Base-by-base conservation (phyloP, 306 rosid species). In the Astragalus membranaceus region DNA sequence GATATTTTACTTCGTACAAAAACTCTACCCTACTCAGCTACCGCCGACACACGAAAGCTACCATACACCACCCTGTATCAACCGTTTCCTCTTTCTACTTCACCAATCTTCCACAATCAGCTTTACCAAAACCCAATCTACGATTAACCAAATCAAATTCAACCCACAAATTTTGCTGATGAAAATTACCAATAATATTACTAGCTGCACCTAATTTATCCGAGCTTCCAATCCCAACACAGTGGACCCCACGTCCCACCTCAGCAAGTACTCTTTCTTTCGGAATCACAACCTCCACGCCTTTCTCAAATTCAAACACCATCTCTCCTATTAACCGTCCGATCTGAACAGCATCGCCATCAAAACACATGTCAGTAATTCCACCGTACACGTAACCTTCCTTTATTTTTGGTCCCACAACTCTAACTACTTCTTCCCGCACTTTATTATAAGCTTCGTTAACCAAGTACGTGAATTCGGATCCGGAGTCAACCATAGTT, bases 401-500 rank as follows among this genome's bases (percentile, higher is more conserved):
- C 75, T 94, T 94, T 3, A 90, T 6, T 58, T n/a, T 85, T 2
- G 82, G 54, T 0, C 95, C 97, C 71, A 64, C 97, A 10, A 74
- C 41, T 41, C 86, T 90, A 66, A 84, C 92, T 0, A 90, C 67
- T 65, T 84, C 87, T 10, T 67, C 90, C 65, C 84, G 43, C 71
- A 94, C 95, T 52, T 71, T 85, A 17, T 75, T 54, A 4, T 94
- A 94, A 0, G 97, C 98, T 73, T 74, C 97, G 10, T 59, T 81
- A 47, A 88, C 98, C 0, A 94, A 30, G 62, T 67, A 94, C 0
- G 89, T 87, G 53, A 94, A 79, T 4, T 94, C 96, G 52, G 97
- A 87, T 1, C 98, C 98, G 0, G 98, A 94, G 52, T 94, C 98
- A 3, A 94, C 58, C 85, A 94, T 88, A 5, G 98, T 94, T 52